Base-by-base conservation (phyloP, 2,329 filamentous ascomycete species). In the Paraphoma chrysanthemicola region DNA sequence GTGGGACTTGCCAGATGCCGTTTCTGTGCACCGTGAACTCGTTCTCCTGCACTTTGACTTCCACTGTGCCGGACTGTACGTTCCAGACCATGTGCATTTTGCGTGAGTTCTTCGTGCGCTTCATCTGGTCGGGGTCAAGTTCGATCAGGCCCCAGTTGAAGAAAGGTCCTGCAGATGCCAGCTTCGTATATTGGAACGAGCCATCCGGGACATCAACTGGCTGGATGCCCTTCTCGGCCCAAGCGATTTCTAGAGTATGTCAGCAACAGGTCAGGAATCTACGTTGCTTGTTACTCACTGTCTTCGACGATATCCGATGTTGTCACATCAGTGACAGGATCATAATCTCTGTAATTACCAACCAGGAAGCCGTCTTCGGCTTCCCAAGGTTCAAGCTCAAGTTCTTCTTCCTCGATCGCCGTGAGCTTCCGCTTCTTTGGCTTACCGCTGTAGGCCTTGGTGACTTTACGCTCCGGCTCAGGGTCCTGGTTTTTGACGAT, bases 31-130 rank as follows among this genome's bases (percentile, higher is more conserved):
- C 93, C 54, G 90, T 88, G 74, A 99, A 98, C 59, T 84, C 81
- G 23, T 85, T 90, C 62, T 90, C 86, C 63, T 90, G 87, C 46
- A 96, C 86, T 29, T 87, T 90, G 17, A 97, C 93, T 63, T 88
- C 83, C 17, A 97, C 92, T 62, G 90, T 88, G 18, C 95, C 95
- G 44, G 86, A 85, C 66, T 92, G 89, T 30, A 99, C 90, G 68
- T 96, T 97, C 77, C 98, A 98, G 1, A 91, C 89, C 90, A 99
- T 95, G 73, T 97, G 93, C 92, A 97, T 98, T 80, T 91, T 93
- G 60, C 94, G 86, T 36, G 91, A 90, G 77, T 97, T 98, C 83
- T 98, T 98, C 47, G 89, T 86, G 66, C 89, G 87, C 82, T 99
- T 99, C 72, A 90, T 87, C 31, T 91, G 88, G 2, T 90, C 89